phyloP scores from a whole-genome alignment of 768 basidiomycete genomes.

The Lactarius indigo region DNA sequence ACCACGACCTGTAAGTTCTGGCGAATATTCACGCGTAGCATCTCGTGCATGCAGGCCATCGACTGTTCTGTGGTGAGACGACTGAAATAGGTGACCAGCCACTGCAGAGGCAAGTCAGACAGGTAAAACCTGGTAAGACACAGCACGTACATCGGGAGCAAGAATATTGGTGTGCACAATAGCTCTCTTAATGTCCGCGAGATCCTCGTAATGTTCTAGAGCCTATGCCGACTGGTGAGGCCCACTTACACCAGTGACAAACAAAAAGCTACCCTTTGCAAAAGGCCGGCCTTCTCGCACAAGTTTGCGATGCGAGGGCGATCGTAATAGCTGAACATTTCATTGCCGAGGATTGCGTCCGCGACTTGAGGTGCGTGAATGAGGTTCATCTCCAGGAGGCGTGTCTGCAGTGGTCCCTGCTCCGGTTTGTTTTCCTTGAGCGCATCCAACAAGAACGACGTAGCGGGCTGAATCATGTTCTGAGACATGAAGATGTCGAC shows the following conservation, averaged over 20 bases:
- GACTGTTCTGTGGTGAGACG: conserved; percentile 96
- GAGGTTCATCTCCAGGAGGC: conserved; percentile 96
- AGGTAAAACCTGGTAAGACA: neutral
- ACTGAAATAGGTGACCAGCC: conserved; percentile 97
- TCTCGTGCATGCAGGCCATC: conserved; percentile 93
- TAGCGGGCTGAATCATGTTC: conserved; percentile 99
- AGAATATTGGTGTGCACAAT: conserved; percentile 88
- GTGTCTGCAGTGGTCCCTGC: conserved; percentile 93
- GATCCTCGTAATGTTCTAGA: conserved; percentile 95
- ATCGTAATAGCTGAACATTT: conserved; percentile 98
- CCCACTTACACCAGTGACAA: neutral
- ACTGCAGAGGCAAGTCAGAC: conserved; percentile 44
- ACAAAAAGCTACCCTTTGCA: conserved; percentile 70
- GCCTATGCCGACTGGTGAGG: conserved; percentile 52
- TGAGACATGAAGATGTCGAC: conserved; percentile 99
- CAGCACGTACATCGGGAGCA: conserved; percentile 65
- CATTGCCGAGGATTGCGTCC: conserved; percentile 97
- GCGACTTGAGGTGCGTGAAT: conserved; percentile 97
- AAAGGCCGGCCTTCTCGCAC: conserved; percentile 94
- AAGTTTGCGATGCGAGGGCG: conserved; percentile 95
- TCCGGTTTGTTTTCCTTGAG: conserved; percentile 98
- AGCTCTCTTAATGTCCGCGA: conserved; percentile 98
- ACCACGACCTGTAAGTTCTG: conserved; percentile 96
- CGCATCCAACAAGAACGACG: conserved; percentile 95
- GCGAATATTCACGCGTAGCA: conserved; percentile 94